These are phyloP conservation scores for Hyparrhenia diplandra DNA, from an alignment of 176 grass and related monocot genomes.

Conservation along the genomic window DNA sequence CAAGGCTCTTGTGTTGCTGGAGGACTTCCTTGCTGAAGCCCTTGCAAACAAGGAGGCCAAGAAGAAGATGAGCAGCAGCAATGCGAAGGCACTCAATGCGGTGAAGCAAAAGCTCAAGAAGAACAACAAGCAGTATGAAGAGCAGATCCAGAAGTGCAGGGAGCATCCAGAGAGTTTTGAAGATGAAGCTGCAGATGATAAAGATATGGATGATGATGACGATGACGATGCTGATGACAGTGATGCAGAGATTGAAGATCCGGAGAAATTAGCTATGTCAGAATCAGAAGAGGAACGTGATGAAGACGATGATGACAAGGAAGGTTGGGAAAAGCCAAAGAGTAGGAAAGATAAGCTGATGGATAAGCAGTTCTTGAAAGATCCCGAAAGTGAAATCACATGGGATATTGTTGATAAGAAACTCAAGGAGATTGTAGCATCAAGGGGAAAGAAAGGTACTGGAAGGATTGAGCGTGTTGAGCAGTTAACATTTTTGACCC, in stretches of 20 bases:
- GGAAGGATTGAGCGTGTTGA: constrained; percentile 94
- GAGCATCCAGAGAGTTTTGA: constrained; percentile 67
- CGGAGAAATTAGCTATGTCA: constrained; percentile 30
- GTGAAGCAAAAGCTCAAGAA: constrained; percentile 98
- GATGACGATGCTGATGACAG: constrained; percentile 41
- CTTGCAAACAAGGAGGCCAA: constrained; percentile 96
- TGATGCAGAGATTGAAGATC: constrained; percentile 52
- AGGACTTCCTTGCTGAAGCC: constrained; percentile 86
- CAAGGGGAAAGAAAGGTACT: constrained; percentile 90
- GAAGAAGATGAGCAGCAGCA: constrained; percentile 99
- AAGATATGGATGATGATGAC: constrained; percentile 32
- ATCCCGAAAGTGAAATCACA: constrained; percentile 91
- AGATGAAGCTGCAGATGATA: constrained; percentile 45
- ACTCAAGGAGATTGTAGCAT: constrained; percentile 82
- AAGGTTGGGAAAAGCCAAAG: constrained; percentile 40
- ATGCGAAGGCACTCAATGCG: constrained; percentile 70
- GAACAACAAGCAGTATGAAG: constrained; percentile 94
- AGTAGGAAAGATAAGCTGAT: constrained; percentile 76
- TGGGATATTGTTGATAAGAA: constrained; percentile 95
- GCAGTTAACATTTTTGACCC: constrained; percentile 83
- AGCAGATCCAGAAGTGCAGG: constrained; percentile 59
- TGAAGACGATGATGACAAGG: constrained; percentile 7
- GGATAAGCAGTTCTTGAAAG: constrained; percentile 87
- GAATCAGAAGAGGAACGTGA: constrained; percentile 51
- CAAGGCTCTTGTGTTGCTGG: constrained; percentile 76